Conservation (phyloP, 1,139 yeast genomes). For the Tardiomyces digboiensis region DNA sequence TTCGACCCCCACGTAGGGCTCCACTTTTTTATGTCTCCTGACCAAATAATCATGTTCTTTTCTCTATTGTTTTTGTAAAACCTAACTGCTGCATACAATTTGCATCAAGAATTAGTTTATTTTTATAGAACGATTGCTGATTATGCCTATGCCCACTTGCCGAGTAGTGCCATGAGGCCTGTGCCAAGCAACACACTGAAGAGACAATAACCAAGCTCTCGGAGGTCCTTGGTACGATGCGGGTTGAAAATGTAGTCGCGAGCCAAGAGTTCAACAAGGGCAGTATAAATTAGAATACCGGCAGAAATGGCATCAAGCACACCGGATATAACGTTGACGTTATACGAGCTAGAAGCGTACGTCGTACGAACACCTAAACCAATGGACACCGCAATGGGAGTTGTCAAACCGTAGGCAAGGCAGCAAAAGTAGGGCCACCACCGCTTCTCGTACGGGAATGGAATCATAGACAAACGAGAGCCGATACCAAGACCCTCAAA, state of each 20-base stretch:
- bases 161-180: constrained; percentile 77
- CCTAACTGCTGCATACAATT: no score
- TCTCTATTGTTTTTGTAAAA: no score
- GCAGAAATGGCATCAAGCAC: constrained; percentile 76
- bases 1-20: constrained; percentile 1
- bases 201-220: constrained; percentile 31
- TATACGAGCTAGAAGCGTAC: constrained; percentile 48
- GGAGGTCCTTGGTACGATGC: constrained; percentile 17
- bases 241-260: constrained; percentile 63
- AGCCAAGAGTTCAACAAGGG: constrained; percentile 81
- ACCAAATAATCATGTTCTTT: no score
- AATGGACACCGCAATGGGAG: constrained; percentile 79
- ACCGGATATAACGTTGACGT: constrained; percentile 64
- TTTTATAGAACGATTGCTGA: no score
- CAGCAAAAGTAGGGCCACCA: constrained; percentile 54
- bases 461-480: constrained; percentile 65
- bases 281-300: constrained; percentile 79
- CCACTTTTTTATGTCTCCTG: not conserved
- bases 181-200: constrained; percentile 53
- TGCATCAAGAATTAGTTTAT: no score
- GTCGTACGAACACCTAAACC: constrained; percentile 74
- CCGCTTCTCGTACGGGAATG: constrained; percentile 46
- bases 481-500: constrained; percentile 94
- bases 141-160: constrained; percentile 96
- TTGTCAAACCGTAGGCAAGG: constrained; percentile 54